Percentiles rank a stretch among this genome's conserved stretches.
phyloP scores from a whole-genome alignment of 2,329 filamentous ascomycete genomes.

The Fusarium mangiferae region DNA sequence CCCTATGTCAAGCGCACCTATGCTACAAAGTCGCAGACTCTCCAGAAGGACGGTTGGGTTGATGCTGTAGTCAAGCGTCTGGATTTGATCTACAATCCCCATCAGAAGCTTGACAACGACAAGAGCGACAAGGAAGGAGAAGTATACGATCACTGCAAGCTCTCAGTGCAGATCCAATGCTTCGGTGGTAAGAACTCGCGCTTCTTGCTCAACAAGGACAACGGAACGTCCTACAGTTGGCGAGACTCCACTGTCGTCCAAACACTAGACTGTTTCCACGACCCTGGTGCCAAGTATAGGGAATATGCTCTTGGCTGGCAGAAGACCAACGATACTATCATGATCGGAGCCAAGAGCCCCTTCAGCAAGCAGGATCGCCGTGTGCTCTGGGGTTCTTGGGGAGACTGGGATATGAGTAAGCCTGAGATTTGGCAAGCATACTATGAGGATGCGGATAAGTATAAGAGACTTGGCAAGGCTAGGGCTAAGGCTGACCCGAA shows the following conservation, averaged over 20 bases:
- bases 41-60: constrained; percentile 53
- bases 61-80: constrained; percentile 32
- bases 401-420: constrained; percentile 49
- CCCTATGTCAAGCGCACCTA: constrained; percentile 61
- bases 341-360: constrained; percentile 44
- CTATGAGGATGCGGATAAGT: constrained; percentile 50
- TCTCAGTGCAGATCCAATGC: constrained; percentile 58
- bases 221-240: constrained; percentile 60
- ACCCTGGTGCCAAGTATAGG: constrained; percentile 41
- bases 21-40: constrained; percentile 54
- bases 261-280: constrained; percentile 58
- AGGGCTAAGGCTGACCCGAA: constrained; percentile 49
- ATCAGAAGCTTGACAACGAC: constrained; percentile 9
- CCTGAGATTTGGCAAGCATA: constrained; percentile 48
- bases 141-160: constrained; percentile 51
- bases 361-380: constrained; percentile 53
- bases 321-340: constrained; percentile 51
- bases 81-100: constrained; percentile 33
- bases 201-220: constrained; percentile 53
- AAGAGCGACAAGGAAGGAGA: constrained; percentile 23
- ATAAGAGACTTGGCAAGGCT: constrained; percentile 45
- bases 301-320: constrained; percentile 55
- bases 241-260: constrained; percentile 55
- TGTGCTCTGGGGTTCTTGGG: constrained; percentile 54
- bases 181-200: constrained; percentile 57